These are phyloP conservation scores for Monilinia polystroma DNA, from an alignment of 2,329 filamentous ascomycete genomes.

Conservation along the genomic window DNA sequence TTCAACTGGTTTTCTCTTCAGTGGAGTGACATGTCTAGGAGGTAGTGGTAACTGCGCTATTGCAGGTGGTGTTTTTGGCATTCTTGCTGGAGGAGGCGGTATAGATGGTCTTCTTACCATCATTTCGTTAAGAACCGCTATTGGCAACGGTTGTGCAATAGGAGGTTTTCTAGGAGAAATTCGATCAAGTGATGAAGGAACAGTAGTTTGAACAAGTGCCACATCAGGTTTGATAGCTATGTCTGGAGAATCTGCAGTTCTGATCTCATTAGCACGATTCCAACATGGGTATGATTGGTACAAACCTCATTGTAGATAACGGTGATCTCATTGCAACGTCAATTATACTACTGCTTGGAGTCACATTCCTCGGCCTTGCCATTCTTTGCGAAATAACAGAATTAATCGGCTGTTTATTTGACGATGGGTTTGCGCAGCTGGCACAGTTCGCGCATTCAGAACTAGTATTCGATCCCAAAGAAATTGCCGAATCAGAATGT, in stretches of 20 bases:
- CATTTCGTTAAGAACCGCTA: slow-evolving; percentile 28
- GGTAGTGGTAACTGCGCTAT: background rate
- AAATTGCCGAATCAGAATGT: slow-evolving; percentile 32
- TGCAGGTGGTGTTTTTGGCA: background rate
- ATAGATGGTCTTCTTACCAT: slow-evolving; percentile 25
- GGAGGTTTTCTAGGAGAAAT: slow-evolving; percentile 27
- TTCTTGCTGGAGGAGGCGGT: slow-evolving; percentile 12
- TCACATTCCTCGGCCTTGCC: slow-evolving; percentile 27
- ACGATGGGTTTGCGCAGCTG: slow-evolving; percentile 22
- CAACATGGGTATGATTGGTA: background rate
- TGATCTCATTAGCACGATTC: slow-evolving; percentile 23
- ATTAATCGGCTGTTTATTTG: slow-evolving; percentile 21
- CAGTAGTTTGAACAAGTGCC: slow-evolving; percentile 30
- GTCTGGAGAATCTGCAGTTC: slow-evolving; percentile 35
- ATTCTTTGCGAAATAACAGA: slow-evolving; percentile 24
- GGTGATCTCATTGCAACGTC: slow-evolving; percentile 34
- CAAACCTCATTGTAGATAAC: slow-evolving; percentile 34
- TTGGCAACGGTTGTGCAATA: slow-evolving; percentile 28
- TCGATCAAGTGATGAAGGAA: slow-evolving; percentile 33
- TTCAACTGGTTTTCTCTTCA: slow-evolving; percentile 22
- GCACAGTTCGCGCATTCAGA: slow-evolving; percentile 23
- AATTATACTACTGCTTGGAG: slow-evolving; percentile 37
- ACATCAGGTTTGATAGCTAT: slow-evolving; percentile 31
- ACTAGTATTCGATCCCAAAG: slow-evolving; percentile 27
- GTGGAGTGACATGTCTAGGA: slow-evolving; percentile 17